Percentiles rank a stretch among this genome's conserved stretches.
Conservation (phyloP, 2,329 filamentous ascomycete species). For the Hirsutella minnesotensis region DNA sequence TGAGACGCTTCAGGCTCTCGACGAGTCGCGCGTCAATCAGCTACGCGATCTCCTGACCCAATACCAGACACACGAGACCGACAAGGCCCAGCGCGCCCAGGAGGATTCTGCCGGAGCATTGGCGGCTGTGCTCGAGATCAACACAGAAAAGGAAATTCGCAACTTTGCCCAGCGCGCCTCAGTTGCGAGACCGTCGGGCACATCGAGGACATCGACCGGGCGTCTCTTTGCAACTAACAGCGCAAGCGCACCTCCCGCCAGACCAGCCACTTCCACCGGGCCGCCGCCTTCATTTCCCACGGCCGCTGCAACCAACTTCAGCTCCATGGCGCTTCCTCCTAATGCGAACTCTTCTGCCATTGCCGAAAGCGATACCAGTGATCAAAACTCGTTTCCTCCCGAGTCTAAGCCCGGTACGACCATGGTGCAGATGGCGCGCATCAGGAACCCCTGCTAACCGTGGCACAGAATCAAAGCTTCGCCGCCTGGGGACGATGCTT, state of each 20-base stretch:
- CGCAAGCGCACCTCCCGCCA: neutral
- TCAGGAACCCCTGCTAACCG: constrained; percentile 11
- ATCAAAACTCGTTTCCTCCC: constrained; percentile 23
- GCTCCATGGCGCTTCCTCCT: constrained; percentile 1
- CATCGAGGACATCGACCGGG: constrained; percentile 27
- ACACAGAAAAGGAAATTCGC: constrained; percentile 77
- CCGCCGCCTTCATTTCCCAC: constrained; percentile 1
- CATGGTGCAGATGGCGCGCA: neutral
- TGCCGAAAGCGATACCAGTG: constrained; percentile 24
- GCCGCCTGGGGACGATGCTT: constrained; percentile 59
- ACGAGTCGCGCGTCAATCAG: constrained; percentile 82
- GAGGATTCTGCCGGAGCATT: constrained; percentile 68
- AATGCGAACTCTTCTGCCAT: neutral
- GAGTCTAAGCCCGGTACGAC: constrained; percentile 25
- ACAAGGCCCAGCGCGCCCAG: constrained; percentile 68
- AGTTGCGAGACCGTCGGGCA: constrained; percentile 24
- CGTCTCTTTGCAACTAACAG: constrained; percentile 14
- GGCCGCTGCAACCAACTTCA: neutral
- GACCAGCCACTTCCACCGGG: neutral
- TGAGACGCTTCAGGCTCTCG: constrained; percentile 80
- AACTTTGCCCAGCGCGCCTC: constrained; percentile 44
- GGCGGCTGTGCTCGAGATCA: constrained; percentile 72
- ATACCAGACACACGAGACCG: constrained; percentile 83
- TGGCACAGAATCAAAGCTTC: constrained; percentile 38
- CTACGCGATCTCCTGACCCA: constrained; percentile 86